Base-by-base conservation (phyloP, 1,284 basidiomycete species). In the Cryptococcus floricola region DNA sequence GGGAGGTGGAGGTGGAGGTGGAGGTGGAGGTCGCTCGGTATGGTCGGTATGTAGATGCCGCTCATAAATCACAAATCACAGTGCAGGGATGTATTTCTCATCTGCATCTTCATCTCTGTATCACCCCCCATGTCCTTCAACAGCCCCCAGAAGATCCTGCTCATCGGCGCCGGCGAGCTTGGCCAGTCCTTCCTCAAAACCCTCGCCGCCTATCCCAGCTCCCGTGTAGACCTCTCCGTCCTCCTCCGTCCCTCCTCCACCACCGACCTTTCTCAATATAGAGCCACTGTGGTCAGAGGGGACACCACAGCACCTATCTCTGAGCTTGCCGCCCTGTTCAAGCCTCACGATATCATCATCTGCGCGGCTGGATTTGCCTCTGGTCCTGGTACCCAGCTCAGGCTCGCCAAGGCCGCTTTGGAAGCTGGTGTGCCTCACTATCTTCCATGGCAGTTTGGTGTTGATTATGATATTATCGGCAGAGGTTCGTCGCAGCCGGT, bases 401-500 rank as follows among this genome's bases (percentile, higher is more conserved):
- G 68, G 45, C 51, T 76, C 31, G 62, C 64, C 10, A 55, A 61
- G 37, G 72, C 74, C 1, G 73, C 62, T 2, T 60, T 77, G 9
- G 39, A 57, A 18, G 70, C 75, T 5, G 16, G 42, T 23, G 63
- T 67, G 23, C 16, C 39, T 25, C 62, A 72, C 25, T 76, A 71
- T 58, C 59, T 76, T 25, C 75, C 75, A 1, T 77, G 75, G 75
- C 75, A 77, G 54, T 77, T 76, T 46, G 75, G 75, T n/a, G 71
- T 76, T 5, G 75, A 76, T 49, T 77, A 76, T 59, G 75, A 75
- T 58, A 45, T 60, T 1, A 73, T 77, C 48, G 74, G 75, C 4
- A 54, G 58, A n/a, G 71, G 70, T 3, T 68, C 66, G n/a, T 61
- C 62, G 9, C 72, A 75, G 57, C 63, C 70, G 10, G 54, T 77